These are phyloP conservation scores for Paecilomyces sp. DNA, from an alignment of 2,329 filamentous ascomycete species.

Conservation along the genomic window DNA sequence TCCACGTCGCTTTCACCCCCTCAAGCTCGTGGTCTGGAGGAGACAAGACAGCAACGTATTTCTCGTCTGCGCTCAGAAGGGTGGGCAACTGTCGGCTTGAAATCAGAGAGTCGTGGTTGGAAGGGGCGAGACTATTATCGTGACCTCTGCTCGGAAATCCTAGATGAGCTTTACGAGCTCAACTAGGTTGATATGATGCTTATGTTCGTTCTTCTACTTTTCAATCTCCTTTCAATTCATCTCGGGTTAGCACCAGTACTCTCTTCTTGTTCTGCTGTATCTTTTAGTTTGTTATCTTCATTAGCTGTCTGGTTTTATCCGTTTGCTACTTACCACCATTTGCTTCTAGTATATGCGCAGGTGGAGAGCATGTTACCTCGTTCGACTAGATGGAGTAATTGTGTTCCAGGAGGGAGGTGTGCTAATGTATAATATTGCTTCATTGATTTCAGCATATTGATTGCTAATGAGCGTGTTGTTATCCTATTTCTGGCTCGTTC, in stretches of 20 bases:
- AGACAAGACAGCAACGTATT: constrained; percentile 29
- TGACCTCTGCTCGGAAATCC: constrained; percentile 24
- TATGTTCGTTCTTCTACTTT: background rate
- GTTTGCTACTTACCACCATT: background rate
- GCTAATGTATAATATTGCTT: background rate
- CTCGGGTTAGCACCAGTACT: background rate
- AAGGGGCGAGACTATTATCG: constrained; percentile 32
- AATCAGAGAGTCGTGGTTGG: constrained; percentile 22
- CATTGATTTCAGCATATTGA: background rate
- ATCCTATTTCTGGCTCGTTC: background rate
- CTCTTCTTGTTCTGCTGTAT: background rate
- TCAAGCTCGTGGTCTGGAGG: constrained; percentile 12
- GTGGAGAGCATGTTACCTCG: background rate
- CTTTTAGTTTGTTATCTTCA: background rate
- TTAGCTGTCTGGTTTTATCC: background rate
- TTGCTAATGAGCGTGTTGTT: background rate
- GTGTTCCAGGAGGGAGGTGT: background rate
- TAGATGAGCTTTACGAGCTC: constrained; percentile 28
- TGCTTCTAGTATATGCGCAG: background rate
- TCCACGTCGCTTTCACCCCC: background rate
- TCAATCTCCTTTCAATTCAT: background rate
- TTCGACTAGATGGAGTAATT: background rate
- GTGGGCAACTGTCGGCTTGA: constrained; percentile 33
- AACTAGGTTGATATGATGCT: background rate
- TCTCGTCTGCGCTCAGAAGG: constrained; percentile 24